phyloP scores from a whole-genome alignment of 2,329 filamentous ascomycete genomes.

The Cyanodermella asteris region DNA sequence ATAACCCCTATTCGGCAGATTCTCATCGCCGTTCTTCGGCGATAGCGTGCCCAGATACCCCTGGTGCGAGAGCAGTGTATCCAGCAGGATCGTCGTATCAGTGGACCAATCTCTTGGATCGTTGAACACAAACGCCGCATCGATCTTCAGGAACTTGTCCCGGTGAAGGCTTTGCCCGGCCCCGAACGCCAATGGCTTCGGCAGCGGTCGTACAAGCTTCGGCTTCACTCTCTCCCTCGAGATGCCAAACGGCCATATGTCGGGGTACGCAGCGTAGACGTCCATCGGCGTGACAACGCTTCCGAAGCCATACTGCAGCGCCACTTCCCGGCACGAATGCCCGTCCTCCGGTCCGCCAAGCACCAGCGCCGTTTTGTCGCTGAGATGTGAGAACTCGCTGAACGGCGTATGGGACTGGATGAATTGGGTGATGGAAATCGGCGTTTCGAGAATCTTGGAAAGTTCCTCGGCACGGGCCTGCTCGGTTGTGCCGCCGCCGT shows the following conservation, averaged over 20 bases:
- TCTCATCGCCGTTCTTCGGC: slow-evolving; percentile 40
- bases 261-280: slow-evolving; percentile 50
- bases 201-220: slow-evolving; percentile 17
- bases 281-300: slow-evolving; percentile 73
- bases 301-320: slow-evolving; percentile 55
- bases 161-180: slow-evolving; percentile 15
- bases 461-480: slow-evolving; percentile 49
- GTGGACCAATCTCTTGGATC: slow-evolving; percentile 92
- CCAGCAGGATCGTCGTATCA: slow-evolving; percentile 64
- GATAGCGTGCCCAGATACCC: slow-evolving; percentile 69
- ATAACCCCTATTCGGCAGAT: slow-evolving; percentile 54
- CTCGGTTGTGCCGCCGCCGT: slow-evolving; percentile 78
- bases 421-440: slow-evolving; percentile 46
- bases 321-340: slow-evolving; percentile 47
- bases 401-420: slow-evolving; percentile 87
- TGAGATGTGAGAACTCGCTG: slow-evolving; percentile 40
- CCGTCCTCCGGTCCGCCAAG: slow-evolving; percentile 51
- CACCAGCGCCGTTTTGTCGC: slow-evolving; percentile 48
- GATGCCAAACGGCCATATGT: slow-evolving; percentile 67
- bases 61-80: slow-evolving; percentile 56
- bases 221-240: too few species aligned
- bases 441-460: slow-evolving; percentile 39
- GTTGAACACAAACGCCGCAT: slow-evolving; percentile 84
- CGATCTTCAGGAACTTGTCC: slow-evolving; percentile 43
- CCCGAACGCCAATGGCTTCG: slow-evolving; percentile 16